Conservation (phyloP, 331 rosid genomes). For the Spiraea crenata region DNA sequence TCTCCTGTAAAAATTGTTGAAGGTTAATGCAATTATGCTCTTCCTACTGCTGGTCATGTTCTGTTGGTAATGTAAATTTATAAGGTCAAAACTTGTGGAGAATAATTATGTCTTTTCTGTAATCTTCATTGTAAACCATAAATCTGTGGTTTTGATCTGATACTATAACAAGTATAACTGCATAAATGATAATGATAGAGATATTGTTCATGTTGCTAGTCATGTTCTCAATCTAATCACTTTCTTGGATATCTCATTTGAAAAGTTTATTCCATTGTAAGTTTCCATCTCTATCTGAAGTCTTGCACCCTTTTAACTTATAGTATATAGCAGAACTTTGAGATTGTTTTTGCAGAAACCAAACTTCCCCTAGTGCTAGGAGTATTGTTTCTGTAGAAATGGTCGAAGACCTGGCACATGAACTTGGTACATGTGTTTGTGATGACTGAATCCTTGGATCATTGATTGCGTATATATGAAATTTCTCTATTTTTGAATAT, state of each 20-base stretch:
- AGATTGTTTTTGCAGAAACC: no score
- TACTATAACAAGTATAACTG: not conserved
- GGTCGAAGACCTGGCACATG: no score
- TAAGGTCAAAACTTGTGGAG: constrained; percentile 2
- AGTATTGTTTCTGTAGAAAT: no score
- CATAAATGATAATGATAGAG: not conserved
- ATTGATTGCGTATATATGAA: not conserved
- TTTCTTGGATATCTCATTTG: not conserved
- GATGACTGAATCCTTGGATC: not conserved
- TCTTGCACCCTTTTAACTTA: not conserved
- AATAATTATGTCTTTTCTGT: constrained; percentile 17
- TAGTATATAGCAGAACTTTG: not conserved
- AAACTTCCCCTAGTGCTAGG: no score
- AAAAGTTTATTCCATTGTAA: not conserved
- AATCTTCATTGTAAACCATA: constrained; percentile 13
- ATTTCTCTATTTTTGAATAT: no score
- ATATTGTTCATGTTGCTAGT: not conserved
- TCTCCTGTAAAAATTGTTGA: constrained; percentile 80
- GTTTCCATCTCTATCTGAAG: not conserved
- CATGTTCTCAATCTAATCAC: not conserved
- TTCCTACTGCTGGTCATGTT: constrained; percentile 14
- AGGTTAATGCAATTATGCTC: constrained; percentile 47
- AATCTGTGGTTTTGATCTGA: constrained; percentile 15
- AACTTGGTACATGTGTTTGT: not conserved
- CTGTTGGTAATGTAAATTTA: not conserved